Evolutionary conservation across 2,329 filamentous ascomycete species (phyloP).

Genomic region (Dactylellina leptospora): DNA sequence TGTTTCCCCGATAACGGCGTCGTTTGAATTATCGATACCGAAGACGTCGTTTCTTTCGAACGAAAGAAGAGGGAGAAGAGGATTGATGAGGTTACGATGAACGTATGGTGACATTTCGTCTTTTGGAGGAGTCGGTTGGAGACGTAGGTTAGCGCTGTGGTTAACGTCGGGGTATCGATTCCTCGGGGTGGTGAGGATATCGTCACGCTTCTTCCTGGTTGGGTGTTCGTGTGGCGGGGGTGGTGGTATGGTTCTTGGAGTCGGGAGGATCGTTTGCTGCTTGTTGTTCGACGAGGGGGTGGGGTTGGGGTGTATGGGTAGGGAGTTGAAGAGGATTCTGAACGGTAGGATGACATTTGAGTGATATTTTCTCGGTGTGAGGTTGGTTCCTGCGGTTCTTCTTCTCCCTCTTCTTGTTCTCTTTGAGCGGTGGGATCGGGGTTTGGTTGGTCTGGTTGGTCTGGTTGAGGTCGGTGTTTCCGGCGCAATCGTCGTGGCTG

Average conservation of each 20-base stretch:
- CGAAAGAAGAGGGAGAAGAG: conserved; percentile 49
- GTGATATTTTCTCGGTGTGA: conserved; percentile 4
- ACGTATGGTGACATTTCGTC: conserved; percentile 51
- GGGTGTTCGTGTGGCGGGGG: not conserved
- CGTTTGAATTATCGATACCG: conserved; percentile 36
- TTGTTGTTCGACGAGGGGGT: conserved; percentile 14
- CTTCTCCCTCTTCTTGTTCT: conserved; percentile 6
- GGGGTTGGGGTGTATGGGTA: conserved; percentile 24
- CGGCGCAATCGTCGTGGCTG: conserved; percentile 33
- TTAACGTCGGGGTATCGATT: conserved; percentile 44
- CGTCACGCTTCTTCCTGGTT: not conserved
- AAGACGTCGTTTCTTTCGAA: not conserved
- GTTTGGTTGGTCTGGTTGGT: conserved; percentile 7
- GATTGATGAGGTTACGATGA: conserved; percentile 34
- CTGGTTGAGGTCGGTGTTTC: conserved; percentile 4
- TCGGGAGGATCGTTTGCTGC: not conserved
- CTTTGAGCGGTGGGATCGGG: not conserved
- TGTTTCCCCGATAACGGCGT: conserved; percentile 12
- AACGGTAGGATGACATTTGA: conserved; percentile 15
- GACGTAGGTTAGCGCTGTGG: conserved; percentile 41
- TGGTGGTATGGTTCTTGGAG: not conserved
- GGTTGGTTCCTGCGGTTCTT: not conserved
- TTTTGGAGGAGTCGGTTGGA: conserved; percentile 39
- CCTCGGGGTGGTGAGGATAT: not conserved
- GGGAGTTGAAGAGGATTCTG: conserved; percentile 17